A percentile compares a stretch with the other conserved stretches of the same genome.
phyloP scores from a whole-genome alignment of 306 rosid species.

The Lotus japonicus region DNA sequence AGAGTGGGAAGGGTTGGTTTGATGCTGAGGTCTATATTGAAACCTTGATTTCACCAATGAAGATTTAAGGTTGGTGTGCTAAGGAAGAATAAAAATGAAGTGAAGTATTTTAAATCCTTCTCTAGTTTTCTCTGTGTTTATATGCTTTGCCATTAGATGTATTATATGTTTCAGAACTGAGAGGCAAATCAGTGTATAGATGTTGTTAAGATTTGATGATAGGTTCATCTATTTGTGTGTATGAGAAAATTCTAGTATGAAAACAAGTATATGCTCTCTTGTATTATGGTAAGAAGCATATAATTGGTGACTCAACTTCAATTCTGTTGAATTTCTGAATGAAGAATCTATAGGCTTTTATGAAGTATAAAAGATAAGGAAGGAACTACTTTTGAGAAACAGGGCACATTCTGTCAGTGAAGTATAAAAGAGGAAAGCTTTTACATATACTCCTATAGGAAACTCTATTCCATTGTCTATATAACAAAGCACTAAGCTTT shows the following conservation, averaged over 20 bases:
- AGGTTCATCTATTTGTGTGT: conserved; percentile 5
- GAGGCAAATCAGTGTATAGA: conserved; percentile 18
- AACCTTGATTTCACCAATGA: conserved; percentile 38
- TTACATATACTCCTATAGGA: background rate
- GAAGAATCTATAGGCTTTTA: conserved; percentile 19
- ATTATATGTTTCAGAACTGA: conserved; percentile 13
- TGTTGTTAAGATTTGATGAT: conserved; percentile 3
- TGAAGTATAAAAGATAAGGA: conserved; percentile 5
- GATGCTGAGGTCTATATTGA: conserved; percentile 48
- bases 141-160: conserved; percentile 10
- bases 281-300: conserved; percentile 18
- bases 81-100: conserved; percentile 17
- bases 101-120: background rate
- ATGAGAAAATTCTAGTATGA: background rate
- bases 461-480: background rate
- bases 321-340: conserved; percentile 9
- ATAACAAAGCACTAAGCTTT: conserved; percentile 16
- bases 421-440: conserved; percentile 8
- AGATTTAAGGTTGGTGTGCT: conserved; percentile 7
- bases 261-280: conserved; percentile 27
- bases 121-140: background rate
- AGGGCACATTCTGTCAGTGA: background rate
- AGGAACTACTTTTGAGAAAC: conserved; percentile 13
- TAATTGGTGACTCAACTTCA: conserved; percentile 7
- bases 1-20: conserved; percentile 53